A percentile compares a stretch with the other conserved stretches of the same genome.
Conservation (phyloP, 1,284 basidiomycete species). For the Puccinia triticina region DNA sequence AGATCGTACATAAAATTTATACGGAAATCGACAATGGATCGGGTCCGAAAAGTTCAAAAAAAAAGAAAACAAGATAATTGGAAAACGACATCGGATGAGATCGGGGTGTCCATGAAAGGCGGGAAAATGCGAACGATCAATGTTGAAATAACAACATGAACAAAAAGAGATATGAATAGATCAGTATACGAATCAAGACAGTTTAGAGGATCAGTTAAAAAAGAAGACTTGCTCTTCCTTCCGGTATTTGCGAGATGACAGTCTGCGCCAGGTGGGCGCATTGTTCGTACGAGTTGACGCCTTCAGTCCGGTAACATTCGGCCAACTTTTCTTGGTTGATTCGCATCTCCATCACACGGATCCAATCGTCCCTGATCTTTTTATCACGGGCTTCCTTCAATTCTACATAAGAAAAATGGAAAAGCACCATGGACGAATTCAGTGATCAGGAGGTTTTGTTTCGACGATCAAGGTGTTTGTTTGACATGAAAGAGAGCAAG, state of each 20-base stretch:
- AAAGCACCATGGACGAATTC: neutral
- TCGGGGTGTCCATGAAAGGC: too few relatives aligned
- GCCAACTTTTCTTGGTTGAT: conserved; percentile 48
- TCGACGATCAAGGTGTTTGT: neutral
- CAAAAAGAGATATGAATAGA: neutral
- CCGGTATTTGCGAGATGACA: conserved; percentile 48
- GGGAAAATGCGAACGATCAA: neutral
- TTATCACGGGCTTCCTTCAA: conserved; percentile 39
- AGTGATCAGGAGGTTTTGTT: neutral
- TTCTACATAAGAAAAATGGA: conserved; percentile 5
- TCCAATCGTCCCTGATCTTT: conserved; percentile 50
- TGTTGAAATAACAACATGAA: neutral
- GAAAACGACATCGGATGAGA: too few relatives aligned
- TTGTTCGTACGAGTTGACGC: conserved; percentile 52
- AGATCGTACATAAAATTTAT: too few relatives aligned
- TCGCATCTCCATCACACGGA: conserved; percentile 48
- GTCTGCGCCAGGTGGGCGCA: conserved; percentile 51
- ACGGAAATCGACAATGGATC: too few relatives aligned
- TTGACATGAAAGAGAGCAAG: neutral
- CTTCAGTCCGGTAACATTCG: conserved; percentile 51
- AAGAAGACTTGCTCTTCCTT: conserved; percentile 35
- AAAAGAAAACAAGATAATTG: too few relatives aligned
- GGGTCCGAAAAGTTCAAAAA: too few relatives aligned
- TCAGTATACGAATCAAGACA: neutral
- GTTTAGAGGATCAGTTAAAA: neutral